A percentile compares a stretch with the other conserved stretches of the same genome.
phyloP scores from a whole-genome alignment of 2,329 filamentous ascomycete genomes.

The Aspergillus fructus region DNA sequence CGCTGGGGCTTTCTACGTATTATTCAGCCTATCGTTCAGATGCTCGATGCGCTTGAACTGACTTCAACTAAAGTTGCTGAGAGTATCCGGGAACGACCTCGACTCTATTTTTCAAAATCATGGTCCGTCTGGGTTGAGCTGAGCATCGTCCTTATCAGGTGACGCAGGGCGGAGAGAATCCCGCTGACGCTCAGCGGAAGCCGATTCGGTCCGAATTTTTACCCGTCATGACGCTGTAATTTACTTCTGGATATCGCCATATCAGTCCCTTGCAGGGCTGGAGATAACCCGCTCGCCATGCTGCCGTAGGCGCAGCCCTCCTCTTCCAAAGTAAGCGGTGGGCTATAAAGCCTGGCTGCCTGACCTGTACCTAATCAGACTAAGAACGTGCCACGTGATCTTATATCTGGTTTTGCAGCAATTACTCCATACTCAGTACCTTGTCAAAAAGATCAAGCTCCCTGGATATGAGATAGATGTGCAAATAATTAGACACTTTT shows the following conservation, averaged over 20 bases:
- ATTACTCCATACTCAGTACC: too few relatives aligned
- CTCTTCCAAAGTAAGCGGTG: neutral
- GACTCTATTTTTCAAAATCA: neutral
- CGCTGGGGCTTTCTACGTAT: too few relatives aligned
- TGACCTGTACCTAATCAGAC: neutral
- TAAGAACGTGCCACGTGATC: neutral
- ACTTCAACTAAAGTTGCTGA: neutral
- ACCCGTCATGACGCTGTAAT: conserved; percentile 12
- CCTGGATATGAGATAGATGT: too few relatives aligned
- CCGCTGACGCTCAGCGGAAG: conserved; percentile 27
- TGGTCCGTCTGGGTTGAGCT: neutral
- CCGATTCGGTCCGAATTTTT: conserved; percentile 6
- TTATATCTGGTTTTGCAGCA: neutral
- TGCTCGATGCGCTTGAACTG: too few relatives aligned
- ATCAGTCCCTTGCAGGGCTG: conserved; percentile 7
- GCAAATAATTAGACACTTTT: too few relatives aligned
- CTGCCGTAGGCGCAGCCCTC: too few relatives aligned
- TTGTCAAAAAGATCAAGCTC: too few relatives aligned
- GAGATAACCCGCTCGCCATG: neutral
- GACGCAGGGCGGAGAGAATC: conserved; percentile 18
- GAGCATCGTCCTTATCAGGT: neutral
- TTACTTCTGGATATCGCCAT: neutral
- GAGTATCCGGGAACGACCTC: neutral
- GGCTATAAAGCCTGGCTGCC: neutral
- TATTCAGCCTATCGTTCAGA: too few relatives aligned